Conservation (phyloP, 2,329 filamentous ascomycete species). For the Arthrobotrys sphaeroides region DNA sequence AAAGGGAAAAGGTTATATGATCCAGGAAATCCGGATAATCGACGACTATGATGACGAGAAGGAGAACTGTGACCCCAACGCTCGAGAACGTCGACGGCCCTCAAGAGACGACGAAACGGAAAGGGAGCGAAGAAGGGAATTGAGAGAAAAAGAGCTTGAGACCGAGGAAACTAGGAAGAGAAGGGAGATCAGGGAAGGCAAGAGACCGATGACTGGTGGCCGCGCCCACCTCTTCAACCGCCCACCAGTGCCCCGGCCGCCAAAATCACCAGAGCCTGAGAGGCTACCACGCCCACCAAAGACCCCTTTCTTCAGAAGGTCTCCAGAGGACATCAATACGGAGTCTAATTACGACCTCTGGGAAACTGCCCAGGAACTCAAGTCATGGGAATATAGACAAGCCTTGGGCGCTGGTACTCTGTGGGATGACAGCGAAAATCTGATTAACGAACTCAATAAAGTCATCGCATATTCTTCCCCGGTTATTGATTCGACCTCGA, state of each 20-base stretch:
- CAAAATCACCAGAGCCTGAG: not conserved
- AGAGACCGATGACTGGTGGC: slow-evolving; percentile 55
- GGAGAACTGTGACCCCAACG: not conserved
- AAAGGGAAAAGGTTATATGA: slow-evolving; percentile 38
- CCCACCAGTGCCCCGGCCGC: too few relatives aligned
- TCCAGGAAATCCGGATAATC: too few relatives aligned
- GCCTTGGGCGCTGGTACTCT: slow-evolving; percentile 17
- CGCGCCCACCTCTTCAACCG: slow-evolving; percentile 58
- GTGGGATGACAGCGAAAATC: slow-evolving; percentile 25
- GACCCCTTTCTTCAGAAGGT: too few relatives aligned
- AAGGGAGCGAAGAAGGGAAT: not conserved
- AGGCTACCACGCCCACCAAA: not conserved
- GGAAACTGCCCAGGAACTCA: slow-evolving; percentile 4
- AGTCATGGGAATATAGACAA: slow-evolving; percentile 13
- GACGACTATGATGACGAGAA: not conserved
- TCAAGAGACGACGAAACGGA: not conserved
- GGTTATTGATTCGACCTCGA: not conserved
- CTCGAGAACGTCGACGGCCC: not conserved
- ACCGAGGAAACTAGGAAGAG: slow-evolving; percentile 47
- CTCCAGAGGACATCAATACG: not conserved
- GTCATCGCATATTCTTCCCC: slow-evolving; percentile 7
- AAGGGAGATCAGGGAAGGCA: slow-evolving; percentile 50
- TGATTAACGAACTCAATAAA: slow-evolving; percentile 35
- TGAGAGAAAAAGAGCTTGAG: slow-evolving; percentile 35
- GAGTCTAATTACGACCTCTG: slow-evolving; percentile 10